Evolutionary conservation across 352 stramenopile species (phyloP).

Genomic region (Phytophthora hibernalis): DNA sequence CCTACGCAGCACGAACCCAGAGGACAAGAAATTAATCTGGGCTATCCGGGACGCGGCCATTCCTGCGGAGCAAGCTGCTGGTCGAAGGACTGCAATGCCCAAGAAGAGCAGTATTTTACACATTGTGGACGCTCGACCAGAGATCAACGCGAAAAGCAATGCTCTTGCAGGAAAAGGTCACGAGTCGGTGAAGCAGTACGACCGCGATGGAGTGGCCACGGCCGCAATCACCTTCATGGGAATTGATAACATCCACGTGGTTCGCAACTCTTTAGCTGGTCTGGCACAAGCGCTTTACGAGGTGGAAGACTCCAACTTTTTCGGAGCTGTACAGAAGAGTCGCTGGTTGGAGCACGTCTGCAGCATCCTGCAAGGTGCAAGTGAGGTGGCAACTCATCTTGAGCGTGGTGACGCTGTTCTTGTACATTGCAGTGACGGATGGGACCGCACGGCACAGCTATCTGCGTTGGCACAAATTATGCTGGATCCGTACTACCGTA

Average conservation of each 20-base stretch:
- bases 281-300: slow-evolving; percentile 82
- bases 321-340: slow-evolving; percentile 84
- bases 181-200: slow-evolving; percentile 90
- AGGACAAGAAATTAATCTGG: slow-evolving; percentile 93
- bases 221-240: slow-evolving; percentile 89
- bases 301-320: slow-evolving; percentile 89
- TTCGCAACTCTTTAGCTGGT: slow-evolving; percentile 74
- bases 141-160: slow-evolving; percentile 93
- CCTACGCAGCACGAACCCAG: slow-evolving; percentile 89
- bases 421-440: slow-evolving; percentile 88
- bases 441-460: slow-evolving; percentile 85
- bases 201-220: slow-evolving; percentile 70
- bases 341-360: slow-evolving; percentile 88
- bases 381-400: slow-evolving; percentile 76
- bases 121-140: slow-evolving; percentile 91
- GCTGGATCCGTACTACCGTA: slow-evolving; percentile 85
- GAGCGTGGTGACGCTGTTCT: slow-evolving; percentile 80
- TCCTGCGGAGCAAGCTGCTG: slow-evolving; percentile 44
- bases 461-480: slow-evolving; percentile 83
- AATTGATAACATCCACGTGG: slow-evolving; percentile 90
- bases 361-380: slow-evolving; percentile 77
- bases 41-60: slow-evolving; percentile 84
- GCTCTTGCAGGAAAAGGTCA: slow-evolving; percentile 90
- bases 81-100: slow-evolving; percentile 35
- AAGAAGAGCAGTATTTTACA: slow-evolving; percentile 83